A percentile compares a stretch with the other conserved stretches of the same genome.
These are phyloP conservation scores for Pestalotiopsis sp. DNA, from an alignment of 2,329 filamentous ascomycete species.

Conservation along the genomic window DNA sequence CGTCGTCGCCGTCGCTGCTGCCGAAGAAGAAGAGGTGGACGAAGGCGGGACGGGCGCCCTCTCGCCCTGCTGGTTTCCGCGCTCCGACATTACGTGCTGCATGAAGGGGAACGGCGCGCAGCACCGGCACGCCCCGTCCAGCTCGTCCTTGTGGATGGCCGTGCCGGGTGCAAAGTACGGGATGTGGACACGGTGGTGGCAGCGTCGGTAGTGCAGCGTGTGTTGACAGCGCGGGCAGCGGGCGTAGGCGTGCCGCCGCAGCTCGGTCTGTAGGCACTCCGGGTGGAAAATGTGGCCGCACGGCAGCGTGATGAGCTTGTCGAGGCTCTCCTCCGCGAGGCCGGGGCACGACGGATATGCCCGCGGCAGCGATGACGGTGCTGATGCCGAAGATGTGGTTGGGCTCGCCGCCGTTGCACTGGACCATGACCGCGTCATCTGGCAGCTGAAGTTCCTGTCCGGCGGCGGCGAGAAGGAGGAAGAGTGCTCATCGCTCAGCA, in stretches of 20 bases:
- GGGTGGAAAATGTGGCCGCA: slow-evolving; percentile 8
- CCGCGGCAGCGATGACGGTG: too few relatives aligned
- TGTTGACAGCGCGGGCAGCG: slow-evolving; percentile 1
- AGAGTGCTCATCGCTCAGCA: neutral
- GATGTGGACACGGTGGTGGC: neutral
- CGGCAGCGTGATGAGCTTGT: slow-evolving; percentile 6
- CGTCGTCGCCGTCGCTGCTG: neutral
- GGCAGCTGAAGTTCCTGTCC: neutral
- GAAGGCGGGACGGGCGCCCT: neutral
- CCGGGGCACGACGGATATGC: neutral
- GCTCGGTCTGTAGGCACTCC: neutral
- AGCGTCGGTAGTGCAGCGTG: neutral
- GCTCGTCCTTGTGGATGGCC: neutral
- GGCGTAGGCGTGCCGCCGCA: neutral
- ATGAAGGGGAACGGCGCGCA: slow-evolving; percentile 2
- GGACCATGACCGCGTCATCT: neutral
- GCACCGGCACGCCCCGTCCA: neutral
- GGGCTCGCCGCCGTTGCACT: neutral
- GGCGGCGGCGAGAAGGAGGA: neutral
- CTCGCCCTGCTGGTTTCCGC: neutral
- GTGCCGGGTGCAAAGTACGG: neutral
- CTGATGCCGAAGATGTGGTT: too few relatives aligned
- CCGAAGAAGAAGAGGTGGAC: neutral
- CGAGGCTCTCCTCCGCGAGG: neutral
- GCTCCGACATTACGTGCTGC: neutral